These are phyloP conservation scores for Albifimbria verrucaria DNA, from an alignment of 2,329 filamentous ascomycete species.

Conservation along the genomic window DNA sequence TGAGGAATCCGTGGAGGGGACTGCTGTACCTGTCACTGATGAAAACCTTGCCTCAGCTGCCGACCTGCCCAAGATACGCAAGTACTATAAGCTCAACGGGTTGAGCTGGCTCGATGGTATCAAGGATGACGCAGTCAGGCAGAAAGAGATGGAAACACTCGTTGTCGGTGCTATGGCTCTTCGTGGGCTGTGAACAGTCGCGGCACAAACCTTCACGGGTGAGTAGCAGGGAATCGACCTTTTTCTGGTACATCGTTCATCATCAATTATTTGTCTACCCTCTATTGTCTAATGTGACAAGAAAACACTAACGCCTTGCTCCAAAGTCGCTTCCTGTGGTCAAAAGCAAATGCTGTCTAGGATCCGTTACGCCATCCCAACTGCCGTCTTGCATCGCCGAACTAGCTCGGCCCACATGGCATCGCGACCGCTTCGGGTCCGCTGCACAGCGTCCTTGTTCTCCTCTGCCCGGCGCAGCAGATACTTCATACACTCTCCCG, in stretches of 20 bases:
- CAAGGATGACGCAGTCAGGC: slow-evolving; percentile 39
- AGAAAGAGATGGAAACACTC: slow-evolving; percentile 61
- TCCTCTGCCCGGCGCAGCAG: slow-evolving; percentile 61
- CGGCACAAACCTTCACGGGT: not conserved
- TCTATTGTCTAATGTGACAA: not conserved
- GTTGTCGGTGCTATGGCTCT: slow-evolving; percentile 73
- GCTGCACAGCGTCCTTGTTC: slow-evolving; percentile 67
- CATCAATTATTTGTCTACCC: not conserved
- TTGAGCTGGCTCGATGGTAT: slow-evolving; percentile 47
- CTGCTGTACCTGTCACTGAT: slow-evolving; percentile 57
- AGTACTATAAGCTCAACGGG: slow-evolving; percentile 80
- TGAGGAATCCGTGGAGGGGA: slow-evolving; percentile 57
- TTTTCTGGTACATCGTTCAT: not conserved
- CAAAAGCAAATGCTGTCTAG: not conserved
- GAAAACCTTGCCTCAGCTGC: slow-evolving; percentile 54
- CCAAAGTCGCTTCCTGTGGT: not conserved
- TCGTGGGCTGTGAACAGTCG: slow-evolving; percentile 31
- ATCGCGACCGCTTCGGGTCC: slow-evolving; percentile 59
- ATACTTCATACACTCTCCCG: slow-evolving; percentile 83
- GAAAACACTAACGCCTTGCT: not conserved
- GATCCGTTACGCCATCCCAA: slow-evolving; percentile 32
- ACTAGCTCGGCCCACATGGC: slow-evolving; percentile 61
- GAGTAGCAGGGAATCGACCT: not conserved
- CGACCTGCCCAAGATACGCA: slow-evolving; percentile 69
- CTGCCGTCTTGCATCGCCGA: slow-evolving; percentile 45